Conservation (phyloP, 768 basidiomycete species). For the Hygrocybe coccinea region DNA sequence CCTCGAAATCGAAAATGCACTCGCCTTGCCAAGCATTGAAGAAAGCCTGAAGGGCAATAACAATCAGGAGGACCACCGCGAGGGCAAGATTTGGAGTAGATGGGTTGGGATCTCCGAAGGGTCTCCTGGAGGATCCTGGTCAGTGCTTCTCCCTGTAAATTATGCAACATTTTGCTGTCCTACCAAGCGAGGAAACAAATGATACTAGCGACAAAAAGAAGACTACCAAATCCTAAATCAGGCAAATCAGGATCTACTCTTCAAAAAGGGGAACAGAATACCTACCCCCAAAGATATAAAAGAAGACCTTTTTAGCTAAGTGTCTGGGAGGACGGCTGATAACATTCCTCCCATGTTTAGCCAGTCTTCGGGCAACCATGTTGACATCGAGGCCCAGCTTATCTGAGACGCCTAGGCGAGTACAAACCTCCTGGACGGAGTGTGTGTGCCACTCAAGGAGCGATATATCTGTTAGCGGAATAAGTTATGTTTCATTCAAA, state of each 20-base stretch:
- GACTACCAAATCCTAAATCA: conserved; percentile 40
- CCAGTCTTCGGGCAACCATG: conserved; percentile 44
- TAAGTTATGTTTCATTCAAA: neutral
- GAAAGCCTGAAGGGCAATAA: conserved; percentile 34
- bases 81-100: conserved; percentile 54
- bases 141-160: neutral
- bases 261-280: neutral
- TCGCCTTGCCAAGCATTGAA: conserved; percentile 45
- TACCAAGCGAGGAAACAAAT: conserved; percentile 53
- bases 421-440: conserved; percentile 35
- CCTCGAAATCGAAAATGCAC: neutral
- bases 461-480: conserved; percentile 30
- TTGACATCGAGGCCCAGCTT: conserved; percentile 45
- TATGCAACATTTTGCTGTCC: neutral
- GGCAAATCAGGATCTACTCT: neutral
- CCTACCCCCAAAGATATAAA: conserved; percentile 47
- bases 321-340: conserved; percentile 47
- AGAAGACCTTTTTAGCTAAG: conserved; percentile 39
- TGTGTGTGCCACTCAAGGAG: conserved; percentile 48
- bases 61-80: conserved; percentile 49
- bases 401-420: conserved; percentile 41
- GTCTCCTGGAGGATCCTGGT: conserved; percentile 40
- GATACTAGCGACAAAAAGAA: conserved; percentile 43
- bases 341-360: conserved; percentile 45
- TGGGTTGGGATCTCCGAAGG: conserved; percentile 53